Percentiles rank a stretch among this genome's conserved stretches.
Conservation (phyloP, 1,284 basidiomycete genomes). For the Moniliophthora roreri region DNA sequence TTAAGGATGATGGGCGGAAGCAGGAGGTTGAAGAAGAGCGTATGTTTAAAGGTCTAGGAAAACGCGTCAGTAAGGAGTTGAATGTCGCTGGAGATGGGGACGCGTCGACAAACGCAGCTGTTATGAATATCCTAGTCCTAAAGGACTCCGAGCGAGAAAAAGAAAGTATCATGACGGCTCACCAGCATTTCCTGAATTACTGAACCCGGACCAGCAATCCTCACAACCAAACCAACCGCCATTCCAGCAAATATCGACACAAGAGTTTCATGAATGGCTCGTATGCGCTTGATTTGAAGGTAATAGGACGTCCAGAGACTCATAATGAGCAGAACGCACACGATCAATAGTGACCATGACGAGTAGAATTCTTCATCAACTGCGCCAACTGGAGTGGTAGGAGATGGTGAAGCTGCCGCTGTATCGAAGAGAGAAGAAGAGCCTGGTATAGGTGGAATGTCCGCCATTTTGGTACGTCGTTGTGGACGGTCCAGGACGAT, state of each 20-base stretch:
- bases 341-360: slow-evolving; percentile 93
- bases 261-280: slow-evolving; percentile 95
- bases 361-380: slow-evolving; percentile 87
- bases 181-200: slow-evolving; percentile 98
- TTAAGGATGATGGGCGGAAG: slow-evolving; percentile 98
- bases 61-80: background rate
- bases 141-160: background rate
- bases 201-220: slow-evolving; percentile 82
- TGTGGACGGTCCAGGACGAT: too few relatives aligned
- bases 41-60: slow-evolving; percentile 89
- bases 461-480: too few relatives aligned
- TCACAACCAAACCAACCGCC: slow-evolving; percentile 90
- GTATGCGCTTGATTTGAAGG: slow-evolving; percentile 94
- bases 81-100: background rate
- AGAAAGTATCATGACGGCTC: slow-evolving; percentile 37
- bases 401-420: background rate
- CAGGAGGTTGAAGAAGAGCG: slow-evolving; percentile 96
- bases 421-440: background rate
- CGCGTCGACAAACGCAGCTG: background rate
- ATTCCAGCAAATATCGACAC: slow-evolving; percentile 96
- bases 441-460: background rate
- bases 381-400: background rate
- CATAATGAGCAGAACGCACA: slow-evolving; percentile 90
- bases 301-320: slow-evolving; percentile 98
- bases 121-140: background rate